Conservation (phyloP, 768 basidiomycete genomes). For the Phylloporus arenicola region DNA sequence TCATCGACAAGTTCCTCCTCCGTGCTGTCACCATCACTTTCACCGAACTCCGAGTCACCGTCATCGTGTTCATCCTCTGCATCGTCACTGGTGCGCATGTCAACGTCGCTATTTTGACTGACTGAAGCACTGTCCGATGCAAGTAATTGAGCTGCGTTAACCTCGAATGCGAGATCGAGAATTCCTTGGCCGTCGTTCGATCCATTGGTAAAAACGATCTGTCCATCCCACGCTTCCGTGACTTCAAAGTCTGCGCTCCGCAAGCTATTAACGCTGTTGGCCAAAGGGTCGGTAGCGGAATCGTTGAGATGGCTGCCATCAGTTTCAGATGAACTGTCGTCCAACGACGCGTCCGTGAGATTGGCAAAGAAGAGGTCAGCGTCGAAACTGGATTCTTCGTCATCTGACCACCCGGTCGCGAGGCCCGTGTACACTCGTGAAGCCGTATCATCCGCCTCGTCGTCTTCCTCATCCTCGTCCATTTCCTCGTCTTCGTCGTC, state of each 20-base stretch:
- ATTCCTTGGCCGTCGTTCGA: constrained; percentile 43
- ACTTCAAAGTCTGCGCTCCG: constrained; percentile 48
- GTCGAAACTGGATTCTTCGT: constrained; percentile 73
- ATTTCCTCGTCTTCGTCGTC: constrained; percentile 43
- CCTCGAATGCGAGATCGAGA: constrained; percentile 68
- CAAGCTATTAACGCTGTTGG: constrained; percentile 33
- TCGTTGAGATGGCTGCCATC: constrained; percentile 45
- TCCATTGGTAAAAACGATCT: constrained; percentile 66
- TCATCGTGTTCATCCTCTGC: constrained; percentile 34
- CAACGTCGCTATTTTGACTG: constrained; percentile 48
- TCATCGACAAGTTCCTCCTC: constrained; percentile 81
- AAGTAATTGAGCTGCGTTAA: constrained; percentile 47
- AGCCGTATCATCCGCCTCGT: constrained; percentile 42
- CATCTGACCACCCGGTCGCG: constrained; percentile 74
- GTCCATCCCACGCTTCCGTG: constrained; percentile 70
- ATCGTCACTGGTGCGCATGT: constrained; percentile 37
- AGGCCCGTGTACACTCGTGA: constrained; percentile 52
- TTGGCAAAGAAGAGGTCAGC: constrained; percentile 83
- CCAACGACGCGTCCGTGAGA: constrained; percentile 52
- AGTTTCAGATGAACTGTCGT: constrained; percentile 33
- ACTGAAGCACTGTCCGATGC: constrained; percentile 46
- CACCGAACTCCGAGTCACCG: constrained; percentile 44
- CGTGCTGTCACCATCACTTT: constrained; percentile 69
- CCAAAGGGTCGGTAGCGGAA: constrained; percentile 17
- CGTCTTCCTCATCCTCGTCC: constrained; percentile 40